Base-by-base conservation (phyloP, 345 rosid genomes). In the Corchorus capsularis region DNA sequence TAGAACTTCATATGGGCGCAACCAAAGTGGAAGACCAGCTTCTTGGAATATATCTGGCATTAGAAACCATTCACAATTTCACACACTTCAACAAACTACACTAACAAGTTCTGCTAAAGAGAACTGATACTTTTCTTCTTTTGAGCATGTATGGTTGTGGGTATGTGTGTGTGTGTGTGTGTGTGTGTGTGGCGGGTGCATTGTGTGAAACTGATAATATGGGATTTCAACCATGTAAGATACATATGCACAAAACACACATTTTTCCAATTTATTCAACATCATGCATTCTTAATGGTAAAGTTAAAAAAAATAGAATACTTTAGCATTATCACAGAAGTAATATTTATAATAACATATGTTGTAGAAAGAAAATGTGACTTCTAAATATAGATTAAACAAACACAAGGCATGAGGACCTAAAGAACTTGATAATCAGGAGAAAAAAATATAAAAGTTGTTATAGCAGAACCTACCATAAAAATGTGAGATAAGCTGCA, bases 11-110 rank as follows among this genome's bases (percentile, higher is more conserved):
- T 94, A 94, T 68, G 99, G 97, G 37, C 97, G 95, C 79, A 96
- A 86, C 99, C 99, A 96, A 72, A 96, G 94, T 46, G 99, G 99
- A 68, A 96, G 91, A 75, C 98, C 99, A 76, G 98, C 99, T 91
- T 96, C 99, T 82, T 94, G 99, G 80, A 96, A 92, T 85, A 96
- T 96, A 86, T 96, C 98, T 96, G 88, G 67, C 60, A 81, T 79
- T 34, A 62, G 77, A 70, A 73, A 45, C 63, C 67, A 80, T 63
- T 41, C 64, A 27, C 27, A 27, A 27, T 27, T 27, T 27, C 27
- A 53, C 63, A 43, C 65, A 20, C 69, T 71, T 69, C 37, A 75
- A 56, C 16, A 27, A 66, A 78, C 70, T 27, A 50, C 0, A 55
- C 55, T 17, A 69, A 54, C 60, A 72, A 34, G 71, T 62, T 66